Percentiles rank a stretch among this genome's conserved stretches.
These are phyloP conservation scores for Laburnicola sp. DNA, from an alignment of 2,329 filamentous ascomycete species.

Conservation along the genomic window DNA sequence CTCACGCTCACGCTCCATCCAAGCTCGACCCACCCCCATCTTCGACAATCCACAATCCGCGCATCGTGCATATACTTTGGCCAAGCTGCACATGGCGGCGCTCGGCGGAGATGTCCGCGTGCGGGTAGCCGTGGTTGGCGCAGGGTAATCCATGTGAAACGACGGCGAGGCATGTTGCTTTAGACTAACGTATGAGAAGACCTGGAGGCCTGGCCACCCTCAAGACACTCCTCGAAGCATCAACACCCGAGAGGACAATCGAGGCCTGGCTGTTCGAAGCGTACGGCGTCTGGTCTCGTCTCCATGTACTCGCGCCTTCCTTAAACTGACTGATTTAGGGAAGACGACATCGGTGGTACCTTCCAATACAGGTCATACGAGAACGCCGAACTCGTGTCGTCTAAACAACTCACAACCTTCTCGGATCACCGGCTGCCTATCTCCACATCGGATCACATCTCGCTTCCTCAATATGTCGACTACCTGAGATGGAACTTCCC, in stretches of 20 bases:
- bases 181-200: conserved; percentile 15
- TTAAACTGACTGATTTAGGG: conserved; percentile 23
- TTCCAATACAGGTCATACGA: conserved; percentile 55
- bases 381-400: conserved; percentile 56
- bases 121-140: neutral
- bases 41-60: too few relatives aligned
- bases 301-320: neutral
- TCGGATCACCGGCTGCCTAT: conserved; percentile 53
- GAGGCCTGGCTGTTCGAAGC: conserved; percentile 53
- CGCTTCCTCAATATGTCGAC: conserved; percentile 37
- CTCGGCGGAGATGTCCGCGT: neutral
- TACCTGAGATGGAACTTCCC: conserved; percentile 34
- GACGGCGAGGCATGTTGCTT: too few relatives aligned
- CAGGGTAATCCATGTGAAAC: conserved; percentile 2
- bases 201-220: conserved; percentile 34
- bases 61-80: too few relatives aligned
- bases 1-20: too few relatives aligned
- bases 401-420: conserved; percentile 56
- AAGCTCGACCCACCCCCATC: too few relatives aligned
- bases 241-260: conserved; percentile 40
- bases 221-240: conserved; percentile 37
- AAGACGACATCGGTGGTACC: conserved; percentile 52
- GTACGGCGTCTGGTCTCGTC: too few relatives aligned
- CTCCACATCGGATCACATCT: conserved; percentile 45
- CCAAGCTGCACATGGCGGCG: neutral